Percentiles rank a stretch among this genome's conserved stretches.
Conservation (phyloP, 768 basidiomycete genomes). For the Exsudoporus frostii region DNA sequence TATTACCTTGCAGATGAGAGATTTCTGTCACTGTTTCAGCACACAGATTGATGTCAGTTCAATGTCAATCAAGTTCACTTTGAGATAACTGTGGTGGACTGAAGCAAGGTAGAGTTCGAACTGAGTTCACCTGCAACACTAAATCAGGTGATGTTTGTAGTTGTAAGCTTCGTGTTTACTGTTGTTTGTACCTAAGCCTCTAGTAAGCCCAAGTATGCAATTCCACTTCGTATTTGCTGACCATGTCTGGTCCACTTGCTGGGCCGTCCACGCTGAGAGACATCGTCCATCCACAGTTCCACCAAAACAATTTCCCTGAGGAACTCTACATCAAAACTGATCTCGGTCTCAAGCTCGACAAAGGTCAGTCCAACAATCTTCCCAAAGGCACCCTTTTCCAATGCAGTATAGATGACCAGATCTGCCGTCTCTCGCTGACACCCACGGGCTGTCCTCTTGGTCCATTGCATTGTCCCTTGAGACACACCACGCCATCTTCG, state of each 20-base stretch:
- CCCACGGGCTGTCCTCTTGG: slow-evolving; percentile 87
- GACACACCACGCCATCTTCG: slow-evolving; percentile 86
- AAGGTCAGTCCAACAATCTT: slow-evolving; percentile 48
- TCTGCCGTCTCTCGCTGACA: slow-evolving; percentile 81
- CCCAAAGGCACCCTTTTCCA: background rate
- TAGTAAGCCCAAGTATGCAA: background rate
- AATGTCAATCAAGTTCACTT: too few species aligned
- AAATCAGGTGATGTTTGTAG: too few species aligned
- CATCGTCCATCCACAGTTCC: slow-evolving; percentile 85
- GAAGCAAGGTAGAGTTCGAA: too few species aligned
- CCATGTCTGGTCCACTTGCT: slow-evolving; percentile 46
- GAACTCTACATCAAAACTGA: slow-evolving; percentile 81
- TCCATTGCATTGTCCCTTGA: slow-evolving; percentile 85
- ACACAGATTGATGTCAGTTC: too few species aligned
- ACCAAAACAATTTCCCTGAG: slow-evolving; percentile 85
- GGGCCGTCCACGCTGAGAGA: slow-evolving; percentile 62
- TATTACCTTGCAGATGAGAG: too few species aligned
- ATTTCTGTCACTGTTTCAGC: too few species aligned
- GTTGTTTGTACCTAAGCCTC: background rate
- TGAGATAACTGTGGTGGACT: too few species aligned
- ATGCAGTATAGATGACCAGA: slow-evolving; percentile 74
- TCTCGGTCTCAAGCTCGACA: slow-evolving; percentile 84
- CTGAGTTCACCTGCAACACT: too few species aligned
- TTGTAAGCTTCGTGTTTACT: background rate
- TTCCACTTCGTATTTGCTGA: background rate